phyloP scores from a whole-genome alignment of 306 rosid genomes.

The Luffa acutangula region DNA sequence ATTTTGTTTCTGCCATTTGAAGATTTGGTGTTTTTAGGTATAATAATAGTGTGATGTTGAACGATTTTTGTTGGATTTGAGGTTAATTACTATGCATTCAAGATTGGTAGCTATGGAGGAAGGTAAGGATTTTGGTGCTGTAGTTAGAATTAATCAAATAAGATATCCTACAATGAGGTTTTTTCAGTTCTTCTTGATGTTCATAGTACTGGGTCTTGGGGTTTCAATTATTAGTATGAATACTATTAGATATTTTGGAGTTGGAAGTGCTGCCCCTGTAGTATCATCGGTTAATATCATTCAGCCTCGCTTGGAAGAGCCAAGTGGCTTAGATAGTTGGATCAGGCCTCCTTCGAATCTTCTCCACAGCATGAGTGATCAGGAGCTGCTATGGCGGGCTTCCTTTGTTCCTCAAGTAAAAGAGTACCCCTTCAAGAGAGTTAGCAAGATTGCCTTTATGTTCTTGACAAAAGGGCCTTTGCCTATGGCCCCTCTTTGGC shows the following conservation, averaged over 20 bases:
- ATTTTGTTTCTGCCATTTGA: neutral
- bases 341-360: slow-evolving; percentile 54
- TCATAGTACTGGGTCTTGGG: slow-evolving; percentile 56
- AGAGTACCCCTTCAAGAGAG: slow-evolving; percentile 63
- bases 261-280: slow-evolving; percentile 33
- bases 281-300: slow-evolving; percentile 20
- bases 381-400: slow-evolving; percentile 79
- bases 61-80: slow-evolving; percentile 20
- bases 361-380: slow-evolving; percentile 67
- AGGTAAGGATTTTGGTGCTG: slow-evolving; percentile 52
- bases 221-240: slow-evolving; percentile 70
- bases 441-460: slow-evolving; percentile 93
- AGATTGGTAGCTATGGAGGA: slow-evolving; percentile 58
- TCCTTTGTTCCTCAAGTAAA: slow-evolving; percentile 49
- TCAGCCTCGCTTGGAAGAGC: slow-evolving; percentile 48
- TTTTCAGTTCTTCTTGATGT: slow-evolving; percentile 54
- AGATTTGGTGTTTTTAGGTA: neutral
- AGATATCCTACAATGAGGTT: slow-evolving; percentile 68
- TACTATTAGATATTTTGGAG: slow-evolving; percentile 52
- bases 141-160: slow-evolving; percentile 30
- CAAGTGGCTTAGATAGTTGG: slow-evolving; percentile 48
- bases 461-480: slow-evolving; percentile 91
- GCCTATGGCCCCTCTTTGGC: slow-evolving; percentile 95
- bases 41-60: neutral
- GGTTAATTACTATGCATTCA: slow-evolving; percentile 34